Conservation (phyloP, 306 rosid species). For the Comarum palustre region DNA sequence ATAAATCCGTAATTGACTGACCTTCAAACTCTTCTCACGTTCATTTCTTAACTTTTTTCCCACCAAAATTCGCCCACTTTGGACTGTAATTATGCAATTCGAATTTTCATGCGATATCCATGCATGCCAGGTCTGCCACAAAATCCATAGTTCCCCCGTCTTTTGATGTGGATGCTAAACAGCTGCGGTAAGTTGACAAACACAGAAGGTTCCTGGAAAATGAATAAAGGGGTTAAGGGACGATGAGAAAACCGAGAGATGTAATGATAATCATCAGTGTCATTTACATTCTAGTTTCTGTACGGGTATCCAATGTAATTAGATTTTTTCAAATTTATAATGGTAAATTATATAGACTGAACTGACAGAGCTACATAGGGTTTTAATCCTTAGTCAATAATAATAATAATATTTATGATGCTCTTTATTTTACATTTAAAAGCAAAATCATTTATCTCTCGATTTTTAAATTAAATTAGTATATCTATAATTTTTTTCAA, state of each 20-base stretch:
- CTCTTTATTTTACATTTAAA: too few relatives aligned
- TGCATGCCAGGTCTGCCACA: slow-evolving; percentile 13
- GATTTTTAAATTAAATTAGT: too few relatives aligned
- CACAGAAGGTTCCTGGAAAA: slow-evolving; percentile 38
- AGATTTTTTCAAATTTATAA: not conserved
- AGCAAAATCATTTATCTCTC: too few relatives aligned
- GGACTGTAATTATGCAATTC: slow-evolving; percentile 13
- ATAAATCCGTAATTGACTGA: too few relatives aligned
- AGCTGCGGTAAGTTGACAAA: slow-evolving; percentile 36
- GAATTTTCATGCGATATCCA: slow-evolving; percentile 22
- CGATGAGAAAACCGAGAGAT: not conserved
- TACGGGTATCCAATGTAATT: slow-evolving; percentile 21
- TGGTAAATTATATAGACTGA: not conserved
- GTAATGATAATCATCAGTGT: not conserved
- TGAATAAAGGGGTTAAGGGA: slow-evolving; percentile 1
- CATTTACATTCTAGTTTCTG: not conserved
- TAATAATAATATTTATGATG: too few relatives aligned
- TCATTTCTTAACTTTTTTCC: slow-evolving; percentile 10
- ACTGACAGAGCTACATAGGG: not conserved
- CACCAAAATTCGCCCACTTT: slow-evolving; percentile 18
- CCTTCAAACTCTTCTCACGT: not conserved
- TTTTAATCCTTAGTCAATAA: too few relatives aligned
- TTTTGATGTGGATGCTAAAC: slow-evolving; percentile 29
- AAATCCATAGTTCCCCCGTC: slow-evolving; percentile 35
- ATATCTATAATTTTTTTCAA: too few relatives aligned